phyloP scores from a whole-genome alignment of 176 grass and related monocot genomes.

The Oryza longistaminata region DNA sequence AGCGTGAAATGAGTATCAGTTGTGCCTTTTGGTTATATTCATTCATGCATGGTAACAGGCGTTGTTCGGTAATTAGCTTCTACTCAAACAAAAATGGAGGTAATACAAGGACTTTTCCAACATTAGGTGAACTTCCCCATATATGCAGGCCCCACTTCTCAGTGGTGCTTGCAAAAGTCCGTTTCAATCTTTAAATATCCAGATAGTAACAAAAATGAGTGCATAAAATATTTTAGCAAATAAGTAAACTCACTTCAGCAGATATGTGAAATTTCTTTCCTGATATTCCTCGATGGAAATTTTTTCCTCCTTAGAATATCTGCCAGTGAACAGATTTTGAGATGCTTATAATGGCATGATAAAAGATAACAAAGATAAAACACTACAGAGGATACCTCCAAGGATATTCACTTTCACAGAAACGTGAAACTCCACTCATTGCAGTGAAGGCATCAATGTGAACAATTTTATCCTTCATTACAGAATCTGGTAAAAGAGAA shows the following conservation, averaged over 20 bases:
- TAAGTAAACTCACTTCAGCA: conserved; percentile 73
- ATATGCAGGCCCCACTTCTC: not conserved
- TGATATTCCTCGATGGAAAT: conserved; percentile 46
- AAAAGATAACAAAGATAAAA: not conserved
- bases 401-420: conserved; percentile 92
- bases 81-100: not conserved
- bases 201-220: conserved; percentile 22
- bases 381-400: conserved; percentile 62
- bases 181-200: not conserved
- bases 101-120: not conserved
- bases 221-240: not conserved
- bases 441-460: conserved; percentile 93
- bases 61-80: not conserved
- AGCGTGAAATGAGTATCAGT: not conserved
- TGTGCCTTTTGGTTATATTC: not conserved
- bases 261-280: conserved; percentile 79
- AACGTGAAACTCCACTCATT: conserved; percentile 91
- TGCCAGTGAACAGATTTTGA: conserved; percentile 26
- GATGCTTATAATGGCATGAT: not conserved
- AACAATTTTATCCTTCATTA: conserved; percentile 64
- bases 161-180: not conserved
- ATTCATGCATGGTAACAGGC: not conserved
- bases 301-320: conserved; percentile 90
- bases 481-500: conserved; percentile 56
- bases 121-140: conserved; percentile 26